Evolutionary conservation across 2,329 filamentous ascomycete species (phyloP).

Genomic region (Aspergillus fructus): DNA sequence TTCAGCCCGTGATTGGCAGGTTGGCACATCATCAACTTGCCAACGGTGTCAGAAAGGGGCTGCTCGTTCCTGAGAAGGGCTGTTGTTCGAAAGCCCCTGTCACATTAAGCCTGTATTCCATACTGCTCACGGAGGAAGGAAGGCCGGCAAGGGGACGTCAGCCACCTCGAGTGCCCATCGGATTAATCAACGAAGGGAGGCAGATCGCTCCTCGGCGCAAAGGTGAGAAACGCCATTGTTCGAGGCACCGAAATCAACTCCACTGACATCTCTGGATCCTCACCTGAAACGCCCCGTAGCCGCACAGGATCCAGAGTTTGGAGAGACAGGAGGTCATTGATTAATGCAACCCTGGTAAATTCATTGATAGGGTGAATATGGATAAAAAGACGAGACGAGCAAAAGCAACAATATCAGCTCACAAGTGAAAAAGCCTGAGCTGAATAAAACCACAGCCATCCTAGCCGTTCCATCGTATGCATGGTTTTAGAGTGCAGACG

Average conservation of each 20-base stretch:
- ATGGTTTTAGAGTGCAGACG: background rate
- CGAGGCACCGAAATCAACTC: background rate
- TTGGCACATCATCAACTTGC: background rate
- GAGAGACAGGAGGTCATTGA: background rate
- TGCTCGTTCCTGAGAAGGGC: background rate
- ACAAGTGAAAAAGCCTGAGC: background rate
- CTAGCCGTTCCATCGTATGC: background rate
- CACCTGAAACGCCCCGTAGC: slow-evolving; percentile 2
- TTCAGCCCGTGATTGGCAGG: slow-evolving; percentile 6
- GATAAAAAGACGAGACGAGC: background rate
- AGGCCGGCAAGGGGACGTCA: background rate
- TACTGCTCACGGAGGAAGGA: background rate
- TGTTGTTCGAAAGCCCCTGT: background rate
- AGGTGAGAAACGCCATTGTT: background rate
- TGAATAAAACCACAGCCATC: background rate
- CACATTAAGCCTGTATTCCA: background rate
- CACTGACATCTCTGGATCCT: slow-evolving; percentile 5
- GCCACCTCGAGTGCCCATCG: background rate
- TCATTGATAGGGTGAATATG: background rate
- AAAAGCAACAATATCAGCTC: background rate
- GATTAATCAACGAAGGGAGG: background rate
- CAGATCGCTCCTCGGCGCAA: background rate
- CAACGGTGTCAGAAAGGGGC: background rate
- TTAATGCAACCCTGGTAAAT: background rate
- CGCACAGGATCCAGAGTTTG: slow-evolving; percentile 1